These are phyloP conservation scores for Pseudonitzschia multiseries DNA, from an alignment of 108 stramenopile genomes.

Conservation along the genomic window DNA sequence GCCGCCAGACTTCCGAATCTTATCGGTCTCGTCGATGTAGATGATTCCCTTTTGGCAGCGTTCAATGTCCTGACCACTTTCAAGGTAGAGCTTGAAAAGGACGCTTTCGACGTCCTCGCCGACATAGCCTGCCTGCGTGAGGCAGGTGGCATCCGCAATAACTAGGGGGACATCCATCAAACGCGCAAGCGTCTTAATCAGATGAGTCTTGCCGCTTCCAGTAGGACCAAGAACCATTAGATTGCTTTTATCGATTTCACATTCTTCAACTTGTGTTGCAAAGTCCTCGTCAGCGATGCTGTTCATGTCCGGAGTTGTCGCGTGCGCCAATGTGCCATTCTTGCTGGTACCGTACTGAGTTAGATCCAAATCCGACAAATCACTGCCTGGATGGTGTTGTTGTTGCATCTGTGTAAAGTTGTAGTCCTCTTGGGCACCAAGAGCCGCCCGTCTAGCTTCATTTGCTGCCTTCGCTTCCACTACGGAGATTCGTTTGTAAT, in stretches of 20 bases:
- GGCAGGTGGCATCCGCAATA: constrained; percentile 94
- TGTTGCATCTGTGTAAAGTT: constrained; percentile 21
- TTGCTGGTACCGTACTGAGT: constrained; percentile 60
- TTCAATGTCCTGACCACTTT: constrained; percentile 93
- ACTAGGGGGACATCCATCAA: constrained; percentile 93
- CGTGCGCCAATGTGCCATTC: not conserved
- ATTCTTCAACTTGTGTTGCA: constrained; percentile 75
- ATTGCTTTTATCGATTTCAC: constrained; percentile 95
- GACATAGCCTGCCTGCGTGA: constrained; percentile 98
- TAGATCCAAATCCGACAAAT: constrained; percentile 65
- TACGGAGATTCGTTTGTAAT: constrained; percentile 89
- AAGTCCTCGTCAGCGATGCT: constrained; percentile 59
- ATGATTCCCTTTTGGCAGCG: constrained; percentile 92
- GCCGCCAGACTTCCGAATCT: constrained; percentile 91
- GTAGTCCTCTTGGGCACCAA: constrained; percentile 31
- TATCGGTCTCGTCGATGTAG: constrained; percentile 94
- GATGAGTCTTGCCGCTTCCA: constrained; percentile 89
- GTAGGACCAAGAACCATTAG: constrained; percentile 94
- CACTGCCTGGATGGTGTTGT: constrained; percentile 17
- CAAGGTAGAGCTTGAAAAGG: constrained; percentile 91
- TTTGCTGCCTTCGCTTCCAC: constrained; percentile 65
- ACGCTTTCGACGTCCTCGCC: constrained; percentile 98
- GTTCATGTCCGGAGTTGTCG: constrained; percentile 38
- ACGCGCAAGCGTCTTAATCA: constrained; percentile 93
- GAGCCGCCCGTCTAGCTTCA: constrained; percentile 21